phyloP scores from a whole-genome alignment of 306 rosid species.

The Gleditsia sinensis region DNA sequence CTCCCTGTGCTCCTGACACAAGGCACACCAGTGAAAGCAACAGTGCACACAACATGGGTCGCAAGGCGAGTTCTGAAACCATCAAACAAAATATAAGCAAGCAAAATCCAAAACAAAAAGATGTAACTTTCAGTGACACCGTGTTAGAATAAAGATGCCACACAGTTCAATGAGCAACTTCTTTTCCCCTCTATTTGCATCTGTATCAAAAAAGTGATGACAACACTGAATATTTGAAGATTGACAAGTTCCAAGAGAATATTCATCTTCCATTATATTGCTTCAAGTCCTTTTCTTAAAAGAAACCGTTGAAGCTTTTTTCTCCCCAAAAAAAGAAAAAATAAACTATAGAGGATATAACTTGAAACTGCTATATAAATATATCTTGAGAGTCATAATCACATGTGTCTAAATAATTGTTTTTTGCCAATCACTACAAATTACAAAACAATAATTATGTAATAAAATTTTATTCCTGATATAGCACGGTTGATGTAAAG shows the following conservation, averaged over 20 bases:
- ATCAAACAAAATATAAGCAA: not conserved
- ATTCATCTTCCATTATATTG: no score
- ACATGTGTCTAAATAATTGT: not conserved
- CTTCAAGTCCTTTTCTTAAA: no score
- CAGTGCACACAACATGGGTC: constrained; percentile 94
- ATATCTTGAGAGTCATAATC: not conserved
- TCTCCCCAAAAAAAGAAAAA: no score
- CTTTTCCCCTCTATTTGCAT: not conserved
- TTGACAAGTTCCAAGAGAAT: no score
- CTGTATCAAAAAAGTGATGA: not conserved
- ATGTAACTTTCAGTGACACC: not conserved
- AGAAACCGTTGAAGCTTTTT: no score
- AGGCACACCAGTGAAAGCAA: constrained; percentile 94
- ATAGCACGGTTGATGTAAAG: not conserved
- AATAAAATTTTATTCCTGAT: no score
- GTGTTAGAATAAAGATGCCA: constrained; percentile 22
- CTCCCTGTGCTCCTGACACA: constrained; percentile 98
- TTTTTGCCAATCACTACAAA: not conserved
- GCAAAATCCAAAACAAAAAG: not conserved
- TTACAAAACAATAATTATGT: not conserved
- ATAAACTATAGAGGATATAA: no score
- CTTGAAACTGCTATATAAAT: no score
- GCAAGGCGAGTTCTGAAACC: constrained; percentile 77
- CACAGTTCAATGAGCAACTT: not conserved
- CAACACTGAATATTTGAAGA: not conserved